Evolutionary conservation across 169 alveolate genomes (phyloP).

Genomic region (Eimeria praecox): DNA sequence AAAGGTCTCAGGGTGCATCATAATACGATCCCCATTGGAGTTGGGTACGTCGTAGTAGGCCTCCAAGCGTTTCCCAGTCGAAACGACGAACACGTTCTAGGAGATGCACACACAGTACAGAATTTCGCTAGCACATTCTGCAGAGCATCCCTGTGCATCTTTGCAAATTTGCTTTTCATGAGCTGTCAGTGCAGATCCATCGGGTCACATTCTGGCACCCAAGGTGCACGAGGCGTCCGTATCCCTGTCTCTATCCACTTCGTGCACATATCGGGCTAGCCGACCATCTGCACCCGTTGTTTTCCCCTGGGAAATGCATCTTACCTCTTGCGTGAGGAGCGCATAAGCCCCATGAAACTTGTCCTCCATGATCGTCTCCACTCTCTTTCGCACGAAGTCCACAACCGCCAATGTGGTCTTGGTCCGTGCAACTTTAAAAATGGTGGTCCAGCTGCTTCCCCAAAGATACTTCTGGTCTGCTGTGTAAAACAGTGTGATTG

Average conservation of each 20-base stretch:
- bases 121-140: not conserved
- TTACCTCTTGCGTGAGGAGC: conserved; percentile 81
- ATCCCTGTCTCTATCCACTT: not conserved
- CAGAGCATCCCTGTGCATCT: not conserved
- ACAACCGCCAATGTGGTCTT: conserved; percentile 68
- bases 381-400: conserved; percentile 75
- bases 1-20: conserved; percentile 81
- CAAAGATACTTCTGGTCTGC: conserved; percentile 82
- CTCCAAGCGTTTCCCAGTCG: conserved; percentile 81
- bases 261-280: not conserved
- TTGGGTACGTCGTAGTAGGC: conserved; percentile 83
- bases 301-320: not conserved
- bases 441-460: conserved; percentile 86
- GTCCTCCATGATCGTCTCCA: conserved; percentile 78
- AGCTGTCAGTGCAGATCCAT: not conserved
- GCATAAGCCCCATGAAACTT: conserved; percentile 84
- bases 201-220: not conserved
- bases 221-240: not conserved
- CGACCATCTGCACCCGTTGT: not conserved
- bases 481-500: conserved; percentile 83
- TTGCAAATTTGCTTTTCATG: not conserved
- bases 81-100: conserved; percentile 79
- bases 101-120: not conserved
- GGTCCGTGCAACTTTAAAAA: conserved; percentile 81
- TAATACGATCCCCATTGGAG: conserved; percentile 75